phyloP scores from a whole-genome alignment of 164 flowering plant species.

The Taxillus chinensis region DNA sequence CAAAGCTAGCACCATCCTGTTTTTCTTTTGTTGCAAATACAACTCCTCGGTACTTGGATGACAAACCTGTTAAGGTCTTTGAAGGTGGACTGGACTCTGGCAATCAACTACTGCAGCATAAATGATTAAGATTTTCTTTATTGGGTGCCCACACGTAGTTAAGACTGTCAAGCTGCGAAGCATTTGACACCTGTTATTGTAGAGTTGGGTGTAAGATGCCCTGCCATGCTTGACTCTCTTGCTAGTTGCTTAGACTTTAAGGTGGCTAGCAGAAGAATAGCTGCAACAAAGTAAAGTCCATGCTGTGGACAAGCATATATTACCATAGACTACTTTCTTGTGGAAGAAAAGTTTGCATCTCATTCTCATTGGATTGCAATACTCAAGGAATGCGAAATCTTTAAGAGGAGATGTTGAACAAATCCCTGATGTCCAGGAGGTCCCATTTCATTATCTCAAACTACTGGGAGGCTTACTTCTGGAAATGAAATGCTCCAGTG shows the following conservation, averaged over 20 bases:
- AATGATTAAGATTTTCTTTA: constrained; percentile 93
- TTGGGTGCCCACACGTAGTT: constrained; percentile 68
- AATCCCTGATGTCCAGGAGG: no score
- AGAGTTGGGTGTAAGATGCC: constrained; percentile 93
- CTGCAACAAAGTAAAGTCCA: constrained; percentile 57
- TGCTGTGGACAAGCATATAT: constrained; percentile 79
- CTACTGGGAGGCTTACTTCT: no score
- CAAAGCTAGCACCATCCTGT: constrained; percentile 59
- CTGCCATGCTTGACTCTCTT: constrained; percentile 47
- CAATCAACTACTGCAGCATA: constrained; percentile 37
- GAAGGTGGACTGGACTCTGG: constrained; percentile 48
- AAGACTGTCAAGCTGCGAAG: constrained; percentile 62
- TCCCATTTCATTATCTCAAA: no score
- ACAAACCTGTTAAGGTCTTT: constrained; percentile 45
- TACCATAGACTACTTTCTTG: constrained; percentile 63
- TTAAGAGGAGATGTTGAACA: no score
- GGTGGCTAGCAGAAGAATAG: constrained; percentile 55
- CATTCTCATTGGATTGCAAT: constrained; percentile 25
- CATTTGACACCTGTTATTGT: constrained; percentile 84
- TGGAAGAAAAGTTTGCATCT: constrained; percentile 45
- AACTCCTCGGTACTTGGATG: constrained; percentile 63
- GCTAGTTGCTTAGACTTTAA: constrained; percentile 28
- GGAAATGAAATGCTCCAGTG: no score
- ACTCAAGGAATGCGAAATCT: no score
- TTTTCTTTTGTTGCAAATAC: constrained; percentile 47